Evolutionary conservation across 2,329 filamentous ascomycete genomes (phyloP), one percentile per base, ranked within the genome.

Genomic region (Curvularia spicifera): DNA sequence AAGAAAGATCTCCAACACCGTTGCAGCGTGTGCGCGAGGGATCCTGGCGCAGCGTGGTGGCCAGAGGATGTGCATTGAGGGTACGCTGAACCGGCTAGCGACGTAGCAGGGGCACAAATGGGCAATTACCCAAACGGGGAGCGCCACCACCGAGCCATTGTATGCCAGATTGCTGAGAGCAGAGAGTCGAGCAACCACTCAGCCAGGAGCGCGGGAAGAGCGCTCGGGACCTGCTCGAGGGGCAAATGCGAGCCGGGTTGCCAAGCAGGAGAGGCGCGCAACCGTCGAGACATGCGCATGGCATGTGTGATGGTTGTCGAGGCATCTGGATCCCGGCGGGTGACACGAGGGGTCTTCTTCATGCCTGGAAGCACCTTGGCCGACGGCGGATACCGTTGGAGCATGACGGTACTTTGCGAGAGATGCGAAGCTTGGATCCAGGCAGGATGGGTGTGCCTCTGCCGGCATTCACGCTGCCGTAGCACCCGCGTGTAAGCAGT

Each of bases 1-100:
- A 65, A 72, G 72, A 75, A 65, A 77, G 74, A 77, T 78, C 75
- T 77, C 73, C 74, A 75, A 67, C 67, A 65, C 74, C 73, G 76
- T 78, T 77, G 68, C 69, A 76, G 66, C 50, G 55, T 64, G 63
- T 73, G 72, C 75, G 77, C 65, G 72, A 68, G 53, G 64, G 61
- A 75, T 70, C 71, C 73, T 71, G 67, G 69, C 54, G 69, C 66
- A 67, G 72, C 71, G 66, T 70, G 67, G 72, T 71, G 71, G 71
- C 67, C 69, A 75, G 69, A 63, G 68, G 65, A 72, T 69, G 64
- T 65, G 73, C 73, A 76, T 76, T 67, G 67, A 74, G 54, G 61
- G 63, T 57, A 60, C 61, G 67, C 68, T 61, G 63, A 72, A 71
- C 57, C 56, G 72, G 71, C 71, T 74, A 74, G 72, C 62, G 61